Percentiles rank a stretch among this genome's conserved stretches.
Evolutionary conservation across 2,329 filamentous ascomycete species (phyloP).

Genomic region (Emergomyces orientalis): DNA sequence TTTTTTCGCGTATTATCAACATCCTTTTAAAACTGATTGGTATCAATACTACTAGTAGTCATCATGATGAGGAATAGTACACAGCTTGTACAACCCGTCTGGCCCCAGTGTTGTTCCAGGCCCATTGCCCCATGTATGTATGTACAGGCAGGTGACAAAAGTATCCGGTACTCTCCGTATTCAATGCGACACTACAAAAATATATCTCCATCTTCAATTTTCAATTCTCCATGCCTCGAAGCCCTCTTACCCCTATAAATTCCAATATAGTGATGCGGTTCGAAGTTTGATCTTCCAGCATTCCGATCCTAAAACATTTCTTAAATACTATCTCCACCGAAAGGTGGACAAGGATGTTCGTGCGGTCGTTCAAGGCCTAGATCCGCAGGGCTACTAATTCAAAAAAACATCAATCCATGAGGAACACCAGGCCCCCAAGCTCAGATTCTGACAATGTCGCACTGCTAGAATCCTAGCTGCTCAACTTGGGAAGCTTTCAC

Average conservation of each 20-base stretch:
- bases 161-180: not conserved
- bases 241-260: not conserved
- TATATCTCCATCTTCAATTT: not conserved
- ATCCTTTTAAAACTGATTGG: not conserved
- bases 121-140: not conserved
- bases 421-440: not conserved
- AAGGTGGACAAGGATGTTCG: not conserved
- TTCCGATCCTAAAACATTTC: conserved; percentile 15
- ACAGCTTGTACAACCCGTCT: not conserved
- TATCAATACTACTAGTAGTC: not conserved
- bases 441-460: not conserved
- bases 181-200: not conserved
- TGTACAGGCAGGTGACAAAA: not conserved
- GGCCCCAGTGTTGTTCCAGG: not conserved
- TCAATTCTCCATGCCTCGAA: not conserved
- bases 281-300: conserved; percentile 18
- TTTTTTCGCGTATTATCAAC: not conserved
- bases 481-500: not conserved
- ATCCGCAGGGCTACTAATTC: not conserved
- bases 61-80: not conserved
- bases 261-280: conserved; percentile 13
- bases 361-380: not conserved
- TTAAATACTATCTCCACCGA: conserved; percentile 17
- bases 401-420: not conserved
- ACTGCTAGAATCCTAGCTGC: not conserved